These are phyloP conservation scores for Monosporozyma solicola DNA, from an alignment of 805 yeast genomes.

Conservation along the genomic window DNA sequence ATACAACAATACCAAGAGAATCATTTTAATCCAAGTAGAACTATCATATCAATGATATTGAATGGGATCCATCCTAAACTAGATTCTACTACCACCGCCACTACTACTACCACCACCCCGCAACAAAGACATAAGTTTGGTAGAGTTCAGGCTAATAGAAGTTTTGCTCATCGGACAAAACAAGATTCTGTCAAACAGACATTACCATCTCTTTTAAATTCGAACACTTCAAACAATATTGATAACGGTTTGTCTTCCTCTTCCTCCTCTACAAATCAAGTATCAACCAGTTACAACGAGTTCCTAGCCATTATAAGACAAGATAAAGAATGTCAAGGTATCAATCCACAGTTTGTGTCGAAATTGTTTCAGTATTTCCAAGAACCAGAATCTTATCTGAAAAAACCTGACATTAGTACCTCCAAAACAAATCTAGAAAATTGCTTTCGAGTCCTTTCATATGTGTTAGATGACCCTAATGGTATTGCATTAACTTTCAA, in stretches of 20 bases:
- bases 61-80: neutral
- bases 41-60: slow-evolving; percentile 32
- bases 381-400: neutral
- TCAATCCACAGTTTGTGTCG: neutral
- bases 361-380: neutral
- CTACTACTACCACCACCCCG: neutral
- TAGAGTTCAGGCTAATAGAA: slow-evolving; percentile 1
- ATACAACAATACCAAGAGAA: slow-evolving; percentile 25
- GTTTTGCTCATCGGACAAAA: neutral
- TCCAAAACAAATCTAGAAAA: neutral
- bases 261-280: neutral
- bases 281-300: neutral
- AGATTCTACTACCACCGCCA: neutral
- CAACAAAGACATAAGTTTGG: neutral
- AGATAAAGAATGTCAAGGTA: neutral
- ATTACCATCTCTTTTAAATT: neutral
- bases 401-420: neutral
- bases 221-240: neutral
- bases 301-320: neutral
- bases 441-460: neutral
- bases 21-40: slow-evolving; percentile 22
- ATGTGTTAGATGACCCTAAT: neutral
- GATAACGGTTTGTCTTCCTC: neutral
- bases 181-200: neutral
- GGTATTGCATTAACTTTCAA: neutral